Conservation (phyloP, 176 grass and related monocot species). For the Oryza longistaminata region DNA sequence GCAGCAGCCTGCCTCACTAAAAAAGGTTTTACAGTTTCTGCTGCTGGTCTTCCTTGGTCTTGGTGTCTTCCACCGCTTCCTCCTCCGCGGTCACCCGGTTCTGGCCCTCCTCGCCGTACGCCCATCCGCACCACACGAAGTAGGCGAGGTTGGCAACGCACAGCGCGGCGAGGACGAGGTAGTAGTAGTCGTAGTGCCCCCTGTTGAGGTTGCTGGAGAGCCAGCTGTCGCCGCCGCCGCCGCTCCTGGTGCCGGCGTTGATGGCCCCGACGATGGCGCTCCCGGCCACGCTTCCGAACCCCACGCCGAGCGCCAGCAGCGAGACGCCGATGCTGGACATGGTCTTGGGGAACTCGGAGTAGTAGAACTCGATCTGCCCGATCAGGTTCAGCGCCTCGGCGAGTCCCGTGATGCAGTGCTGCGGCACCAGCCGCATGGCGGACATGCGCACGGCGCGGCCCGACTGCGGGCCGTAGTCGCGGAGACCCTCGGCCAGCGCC, state of each 20-base stretch:
- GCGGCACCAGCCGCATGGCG: conserved; percentile 63
- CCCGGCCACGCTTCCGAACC: conserved; percentile 38
- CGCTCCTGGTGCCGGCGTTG: neutral
- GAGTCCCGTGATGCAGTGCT: conserved; percentile 57
- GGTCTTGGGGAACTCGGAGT: conserved; percentile 69
- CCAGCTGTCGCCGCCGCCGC: conserved; percentile 49
- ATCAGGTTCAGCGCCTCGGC: conserved; percentile 64
- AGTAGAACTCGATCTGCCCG: conserved; percentile 84
- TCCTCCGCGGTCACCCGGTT: conserved; percentile 39
- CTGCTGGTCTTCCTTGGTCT: neutral
- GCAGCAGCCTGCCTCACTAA: neutral
- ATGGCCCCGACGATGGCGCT: conserved; percentile 40
- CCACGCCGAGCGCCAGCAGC: conserved; percentile 53
- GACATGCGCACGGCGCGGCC: conserved; percentile 43
- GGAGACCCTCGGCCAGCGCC: conserved; percentile 41
- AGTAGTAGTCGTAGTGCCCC: conserved; percentile 72
- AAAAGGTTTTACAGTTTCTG: neutral
- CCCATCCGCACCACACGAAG: conserved; percentile 52
- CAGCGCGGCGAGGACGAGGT: conserved; percentile 48
- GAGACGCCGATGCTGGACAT: conserved; percentile 76
- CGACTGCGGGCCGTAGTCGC: neutral
- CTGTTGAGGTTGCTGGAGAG: conserved; percentile 56
- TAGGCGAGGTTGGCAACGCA: conserved; percentile 41
- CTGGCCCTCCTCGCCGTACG: conserved; percentile 61
- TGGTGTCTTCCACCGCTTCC: neutral